Percentiles rank a stretch among this genome's conserved stretches.
These are phyloP conservation scores for Avena eriantha DNA, from an alignment of 176 grass and related monocot genomes.

Conservation along the genomic window DNA sequence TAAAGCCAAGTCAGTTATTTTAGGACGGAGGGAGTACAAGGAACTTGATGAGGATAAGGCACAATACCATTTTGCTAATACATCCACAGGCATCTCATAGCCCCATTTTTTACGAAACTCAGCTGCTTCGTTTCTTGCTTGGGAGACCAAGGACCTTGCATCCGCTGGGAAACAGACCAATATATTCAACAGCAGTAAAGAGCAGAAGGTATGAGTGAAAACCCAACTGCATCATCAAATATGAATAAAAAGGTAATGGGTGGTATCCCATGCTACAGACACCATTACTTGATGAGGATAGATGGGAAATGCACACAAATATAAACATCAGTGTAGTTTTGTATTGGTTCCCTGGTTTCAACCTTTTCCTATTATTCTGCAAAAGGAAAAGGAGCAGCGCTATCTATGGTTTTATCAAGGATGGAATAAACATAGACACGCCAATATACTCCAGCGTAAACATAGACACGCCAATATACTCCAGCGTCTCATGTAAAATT, in stretches of 20 bases:
- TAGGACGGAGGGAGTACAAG: no score
- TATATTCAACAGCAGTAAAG: slow-evolving; percentile 4
- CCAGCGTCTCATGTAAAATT: neutral
- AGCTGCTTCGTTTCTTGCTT: slow-evolving; percentile 99
- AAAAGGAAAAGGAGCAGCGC: neutral
- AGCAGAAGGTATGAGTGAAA: neutral
- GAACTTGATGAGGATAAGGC: slow-evolving; percentile 12
- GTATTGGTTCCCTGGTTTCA: neutral
- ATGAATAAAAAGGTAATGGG: neutral
- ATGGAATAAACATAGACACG: slow-evolving; percentile 9
- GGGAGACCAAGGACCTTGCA: slow-evolving; percentile 94
- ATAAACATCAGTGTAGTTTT: neutral
- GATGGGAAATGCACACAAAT: neutral
- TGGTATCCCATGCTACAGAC: slow-evolving; percentile 19
- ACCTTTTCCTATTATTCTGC: neutral
- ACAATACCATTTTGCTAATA: slow-evolving; percentile 86
- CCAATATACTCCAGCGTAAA: neutral
- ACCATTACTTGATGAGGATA: neutral
- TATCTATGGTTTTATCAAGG: neutral
- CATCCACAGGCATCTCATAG: slow-evolving; percentile 97
- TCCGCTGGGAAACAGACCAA: slow-evolving; percentile 63
- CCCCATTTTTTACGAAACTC: slow-evolving; percentile 99
- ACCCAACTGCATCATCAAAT: neutral
- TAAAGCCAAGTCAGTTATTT: no score
- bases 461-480: neutral